Evolutionary conservation across 495 filamentous ascomycete species (phyloP).

Genomic region (Neurospora sp.): DNA sequence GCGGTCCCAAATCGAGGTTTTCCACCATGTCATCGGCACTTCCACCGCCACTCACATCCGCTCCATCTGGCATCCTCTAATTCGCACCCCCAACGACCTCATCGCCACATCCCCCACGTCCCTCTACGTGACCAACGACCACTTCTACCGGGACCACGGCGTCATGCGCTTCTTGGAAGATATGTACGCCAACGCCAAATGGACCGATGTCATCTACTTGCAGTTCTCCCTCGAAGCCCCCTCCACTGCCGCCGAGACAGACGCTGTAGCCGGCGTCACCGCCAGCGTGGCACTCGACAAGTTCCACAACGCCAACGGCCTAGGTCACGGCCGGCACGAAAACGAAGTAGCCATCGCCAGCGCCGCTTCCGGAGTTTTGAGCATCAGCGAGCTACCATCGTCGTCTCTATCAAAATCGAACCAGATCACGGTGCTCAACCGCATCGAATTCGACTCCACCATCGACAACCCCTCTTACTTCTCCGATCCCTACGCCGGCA

Average conservation of each 20-base stretch:
- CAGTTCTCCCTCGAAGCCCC: slow-evolving; percentile 10
- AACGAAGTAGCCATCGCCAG: slow-evolving; percentile 41
- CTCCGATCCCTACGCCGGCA: slow-evolving; percentile 38
- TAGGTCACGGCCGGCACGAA: slow-evolving; percentile 39
- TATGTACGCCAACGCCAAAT: slow-evolving; percentile 21
- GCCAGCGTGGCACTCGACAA: slow-evolving; percentile 33
- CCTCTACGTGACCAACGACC: slow-evolving; percentile 54
- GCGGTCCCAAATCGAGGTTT: slow-evolving; percentile 46
- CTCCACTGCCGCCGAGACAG: slow-evolving; percentile 17
- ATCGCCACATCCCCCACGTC: slow-evolving; percentile 36
- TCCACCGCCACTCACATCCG: slow-evolving; percentile 25
- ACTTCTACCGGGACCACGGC: slow-evolving; percentile 39
- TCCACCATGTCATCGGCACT: slow-evolving; percentile 39
- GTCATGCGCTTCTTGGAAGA: slow-evolving; percentile 34
- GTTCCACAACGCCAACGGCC: slow-evolving; percentile 46
- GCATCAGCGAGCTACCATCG: slow-evolving; percentile 18
- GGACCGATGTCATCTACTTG: slow-evolving; percentile 25
- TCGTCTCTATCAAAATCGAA: slow-evolving; percentile 26
- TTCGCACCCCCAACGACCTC: slow-evolving; percentile 53
- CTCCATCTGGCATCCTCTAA: slow-evolving; percentile 36
- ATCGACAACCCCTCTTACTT: slow-evolving; percentile 53
- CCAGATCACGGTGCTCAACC: slow-evolving; percentile 33
- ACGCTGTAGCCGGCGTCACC: slow-evolving; percentile 26
- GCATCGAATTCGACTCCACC: slow-evolving; percentile 30
- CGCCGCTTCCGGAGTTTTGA: slow-evolving; percentile 22